Conservation (phyloP, 495 filamentous ascomycete species). For the Halenospora varia region DNA sequence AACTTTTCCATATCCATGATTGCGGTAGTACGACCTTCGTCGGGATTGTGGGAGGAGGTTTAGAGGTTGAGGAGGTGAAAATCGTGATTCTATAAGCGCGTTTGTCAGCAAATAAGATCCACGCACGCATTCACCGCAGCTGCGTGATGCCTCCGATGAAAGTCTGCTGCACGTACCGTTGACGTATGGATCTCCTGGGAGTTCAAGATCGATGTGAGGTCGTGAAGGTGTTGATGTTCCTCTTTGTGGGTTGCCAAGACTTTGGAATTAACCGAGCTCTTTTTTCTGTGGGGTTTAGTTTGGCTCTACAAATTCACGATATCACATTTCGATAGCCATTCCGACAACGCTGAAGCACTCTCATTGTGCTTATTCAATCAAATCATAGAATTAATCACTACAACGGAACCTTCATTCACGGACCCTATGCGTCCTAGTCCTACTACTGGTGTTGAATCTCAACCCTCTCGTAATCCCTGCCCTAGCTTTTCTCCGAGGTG, state of each 20-base stretch:
- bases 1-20: conserved; percentile 71
- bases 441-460: too few species aligned
- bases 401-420: too few species aligned
- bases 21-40: conserved; percentile 28
- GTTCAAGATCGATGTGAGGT: background rate
- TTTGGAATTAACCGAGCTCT: background rate
- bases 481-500: too few species aligned
- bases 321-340: too few species aligned
- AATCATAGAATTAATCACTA: too few species aligned
- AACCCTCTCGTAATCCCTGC: too few species aligned
- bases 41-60: conserved; percentile 4
- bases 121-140: background rate
- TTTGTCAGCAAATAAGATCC: background rate
- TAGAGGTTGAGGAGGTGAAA: background rate
- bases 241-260: background rate
- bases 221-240: background rate
- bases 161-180: background rate
- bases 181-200: background rate
- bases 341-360: too few species aligned
- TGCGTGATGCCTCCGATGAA: background rate
- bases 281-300: too few species aligned
- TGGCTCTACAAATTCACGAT: too few species aligned
- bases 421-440: too few species aligned
- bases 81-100: background rate
- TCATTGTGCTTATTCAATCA: too few species aligned